phyloP scores from a whole-genome alignment of 2,329 filamentous ascomycete species.

The Ophiostoma himal-ulmi region DNA sequence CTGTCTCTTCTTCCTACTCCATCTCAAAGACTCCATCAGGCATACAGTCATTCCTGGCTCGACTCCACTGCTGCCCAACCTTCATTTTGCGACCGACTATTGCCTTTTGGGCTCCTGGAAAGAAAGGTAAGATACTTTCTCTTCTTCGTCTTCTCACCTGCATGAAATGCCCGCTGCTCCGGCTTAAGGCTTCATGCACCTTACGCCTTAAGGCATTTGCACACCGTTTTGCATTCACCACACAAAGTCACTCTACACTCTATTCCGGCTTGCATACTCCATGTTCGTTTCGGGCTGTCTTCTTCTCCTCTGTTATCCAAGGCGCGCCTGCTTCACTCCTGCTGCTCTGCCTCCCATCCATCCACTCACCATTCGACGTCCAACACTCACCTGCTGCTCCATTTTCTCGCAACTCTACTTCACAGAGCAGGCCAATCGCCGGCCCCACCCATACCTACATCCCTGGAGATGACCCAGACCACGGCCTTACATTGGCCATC shows the following conservation, averaged over 20 bases:
- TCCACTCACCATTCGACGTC: not conserved
- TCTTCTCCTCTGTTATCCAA: not conserved
- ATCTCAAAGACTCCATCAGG: constrained; percentile 35
- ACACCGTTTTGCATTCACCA: not conserved
- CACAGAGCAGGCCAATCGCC: not conserved
- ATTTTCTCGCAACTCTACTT: not conserved
- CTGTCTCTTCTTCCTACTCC: not conserved
- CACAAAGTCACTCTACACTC: not conserved
- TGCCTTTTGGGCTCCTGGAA: not conserved
- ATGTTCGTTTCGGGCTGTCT: not conserved
- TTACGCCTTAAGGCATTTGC: not conserved
- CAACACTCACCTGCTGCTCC: not conserved
- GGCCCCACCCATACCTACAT: constrained; percentile 11
- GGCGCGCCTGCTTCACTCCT: not conserved
- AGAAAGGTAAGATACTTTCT: constrained; percentile 8
- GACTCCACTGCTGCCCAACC: constrained; percentile 26
- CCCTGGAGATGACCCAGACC: constrained; percentile 15
- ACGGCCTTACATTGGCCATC: constrained; percentile 21
- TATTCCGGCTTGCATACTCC: not conserved
- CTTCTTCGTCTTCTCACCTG: constrained; percentile 6
- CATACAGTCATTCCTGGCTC: not conserved
- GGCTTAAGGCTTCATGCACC: not conserved
- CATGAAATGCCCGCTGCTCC: constrained; percentile 8
- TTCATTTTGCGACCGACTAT: constrained; percentile 3
- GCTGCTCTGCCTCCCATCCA: not conserved